Base-by-base conservation (phyloP, 257 asterid genomes). In the Solanum okadae region DNA sequence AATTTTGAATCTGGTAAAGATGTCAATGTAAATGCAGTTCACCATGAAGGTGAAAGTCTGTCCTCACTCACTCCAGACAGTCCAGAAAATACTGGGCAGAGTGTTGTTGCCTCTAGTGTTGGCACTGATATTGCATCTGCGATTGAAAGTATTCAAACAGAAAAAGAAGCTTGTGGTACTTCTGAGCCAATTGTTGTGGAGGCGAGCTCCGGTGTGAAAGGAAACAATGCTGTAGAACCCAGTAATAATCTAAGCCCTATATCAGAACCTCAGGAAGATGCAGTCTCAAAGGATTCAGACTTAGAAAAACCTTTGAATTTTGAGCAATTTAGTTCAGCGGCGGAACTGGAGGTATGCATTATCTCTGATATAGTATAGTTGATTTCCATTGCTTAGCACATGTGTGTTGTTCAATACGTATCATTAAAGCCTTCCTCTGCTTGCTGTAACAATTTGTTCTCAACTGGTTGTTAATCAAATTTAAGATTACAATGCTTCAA, bases 311-410 rank as follows among this genome's bases (percentile, higher is more conserved):
- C 94, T 87, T 87, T 96, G 59, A 89, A 90, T 87, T 93, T 94
- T 71, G 95, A 93, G 90, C 96, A 92, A 70, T 91, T 91, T 87
- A 88, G 88, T 89, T 95, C 96, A 40, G 95, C 96, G 5, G 87
- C 91, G 16, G 98, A 93, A 68, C 86, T 96, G 68, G 96, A 94
- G 98, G 98, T 95, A 90, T 82, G 29, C 40, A 49, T 27, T 42
- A 37, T 49, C 40, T 6, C 15, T 86, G n/a, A 72, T 42, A 31
- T 71, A 15, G 67, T 16, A 27, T 27, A 15, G 25, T 44, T 81
- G 67, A 25, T 44, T 16, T 27, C 25, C 40, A 27, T 46, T 46
- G 67, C 40, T 14, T 29, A 15, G 27, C 29, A 81, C 27, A 81
- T n/a, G 3, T 44, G 67, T 27, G 18, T 44, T 46, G 38, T 25